Base-by-base conservation (phyloP, 1,284 basidiomycete species). In the Agaricales sp. region DNA sequence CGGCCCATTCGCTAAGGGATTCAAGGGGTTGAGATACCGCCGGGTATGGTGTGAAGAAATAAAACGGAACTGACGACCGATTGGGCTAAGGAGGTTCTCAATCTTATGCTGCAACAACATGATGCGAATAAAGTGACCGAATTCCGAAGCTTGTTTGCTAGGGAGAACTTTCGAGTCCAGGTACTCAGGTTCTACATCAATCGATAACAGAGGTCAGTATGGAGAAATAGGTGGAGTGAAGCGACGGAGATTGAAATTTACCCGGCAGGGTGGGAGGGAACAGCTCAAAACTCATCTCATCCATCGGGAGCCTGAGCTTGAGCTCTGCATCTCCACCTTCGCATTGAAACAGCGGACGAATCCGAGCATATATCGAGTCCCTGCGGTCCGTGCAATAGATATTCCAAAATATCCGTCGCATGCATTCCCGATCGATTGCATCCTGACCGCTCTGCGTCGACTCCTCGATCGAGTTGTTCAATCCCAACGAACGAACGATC, bases 241-340 rank as follows among this genome's bases (percentile, higher is more conserved):
- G 51, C 49, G 52, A 51, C 52, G 54, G 51, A 47, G 51, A 51
- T 55, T 49, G 49, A 46, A 22, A 63, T 68, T 64, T 57, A 84
- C 84, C 82, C 52, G 81, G 75, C 46, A 77, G 61, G 48, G 73
- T 74, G 19, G 79, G 63, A 14, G 67, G 75, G 39, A 68, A 71
- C 49, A 88, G 65, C 61, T 89, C 85, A 57, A 88, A 89, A 58
- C 75, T 80, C 11, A 82, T 79, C 61, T 89, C 86, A 59, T 87
- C 84, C 4, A 79, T 76, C 16, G 86, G 86, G 26, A 89, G 67
- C 38, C 81, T 75, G 35, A 87, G 68, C 47, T 71, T 74, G 51
- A 82, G 64, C 54, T 86, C 80, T 14, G 65, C 64, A 25, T 77
- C 75, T 39, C 67, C 70, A n/a, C n/a, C n/a, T n/a, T n/a, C n/a